A percentile compares a stretch with the other conserved stretches of the same genome.
phyloP scores from a whole-genome alignment of 371 early-diverging fungal genomes.

The Nosema muscidifuracis region DNA sequence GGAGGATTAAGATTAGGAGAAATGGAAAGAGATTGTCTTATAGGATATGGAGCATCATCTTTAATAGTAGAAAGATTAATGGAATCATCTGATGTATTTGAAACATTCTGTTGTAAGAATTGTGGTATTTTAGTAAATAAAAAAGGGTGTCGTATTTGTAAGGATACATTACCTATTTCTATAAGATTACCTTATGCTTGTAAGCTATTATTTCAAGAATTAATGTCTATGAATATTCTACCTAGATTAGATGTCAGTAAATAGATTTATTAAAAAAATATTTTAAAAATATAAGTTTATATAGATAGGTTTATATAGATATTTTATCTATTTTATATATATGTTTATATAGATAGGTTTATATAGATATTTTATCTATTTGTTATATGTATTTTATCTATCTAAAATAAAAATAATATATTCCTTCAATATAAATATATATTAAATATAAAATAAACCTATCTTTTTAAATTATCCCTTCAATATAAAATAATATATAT shows the following conservation, averaged over 20 bases:
- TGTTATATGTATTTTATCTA: too few species aligned
- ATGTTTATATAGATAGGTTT: too few species aligned
- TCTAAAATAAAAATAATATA: too few species aligned
- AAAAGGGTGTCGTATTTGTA: slow-evolving; percentile 70
- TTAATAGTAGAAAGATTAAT: slow-evolving; percentile 85
- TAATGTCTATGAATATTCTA: slow-evolving; percentile 90
- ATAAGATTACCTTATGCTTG: slow-evolving; percentile 89
- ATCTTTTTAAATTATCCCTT: too few species aligned
- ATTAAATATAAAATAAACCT: too few species aligned
- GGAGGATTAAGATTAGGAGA: slow-evolving; percentile 94
- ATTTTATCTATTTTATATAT: too few species aligned
- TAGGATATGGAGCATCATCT: slow-evolving; percentile 88
- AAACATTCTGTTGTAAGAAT: slow-evolving; percentile 75
- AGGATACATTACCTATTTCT: slow-evolving; percentile 71
- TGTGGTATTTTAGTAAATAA: slow-evolving; percentile 85
- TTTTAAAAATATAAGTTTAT: too few species aligned
- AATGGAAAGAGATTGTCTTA: slow-evolving; percentile 94
- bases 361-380: too few species aligned
- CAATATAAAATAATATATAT: too few species aligned
- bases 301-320: too few species aligned
- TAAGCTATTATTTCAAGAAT: slow-evolving; percentile 74
- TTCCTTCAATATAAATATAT: too few species aligned
- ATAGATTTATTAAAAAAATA: too few species aligned
- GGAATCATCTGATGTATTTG: slow-evolving; percentile 84
- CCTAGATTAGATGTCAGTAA: slow-evolving; percentile 65